Base-by-base conservation (phyloP, 2,329 filamentous ascomycete species). In the Fusarium chuoi region DNA sequence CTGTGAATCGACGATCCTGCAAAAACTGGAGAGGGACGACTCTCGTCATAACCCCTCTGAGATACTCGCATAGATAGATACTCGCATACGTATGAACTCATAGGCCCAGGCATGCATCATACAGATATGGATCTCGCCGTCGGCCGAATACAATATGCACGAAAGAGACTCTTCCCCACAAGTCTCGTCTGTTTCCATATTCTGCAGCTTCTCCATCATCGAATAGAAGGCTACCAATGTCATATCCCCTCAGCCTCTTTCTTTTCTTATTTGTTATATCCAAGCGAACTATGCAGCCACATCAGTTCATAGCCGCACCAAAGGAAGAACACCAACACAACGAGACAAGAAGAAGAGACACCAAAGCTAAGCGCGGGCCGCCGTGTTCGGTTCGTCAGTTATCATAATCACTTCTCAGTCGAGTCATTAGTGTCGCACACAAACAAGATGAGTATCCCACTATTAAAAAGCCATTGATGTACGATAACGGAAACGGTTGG, bases 101-200 rank as follows among this genome's bases (percentile, higher is more conserved):
- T 44, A 24, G 26, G 35, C 52, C 41, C 38, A 28, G 35, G 35
- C 26, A 63, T 41, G 28, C 39, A 35, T 36, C 38, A 28, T 30
- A 64, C 30, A 55, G 44, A 38, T 41, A 35, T 36, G 28, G 35
- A 52, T 56, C 44, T 69, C 66, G 57, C 51, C 59, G 65, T 64
- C 39, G 24, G 24, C 66, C 57, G 57, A 52, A 30, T 62, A 59
- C 35, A 39, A 62, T 24, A 65, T 65, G 62, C 46, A 41, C 46
- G 24, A 45, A 65, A 54, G 39, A 45, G n/a, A 35, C 28, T 11
- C 57, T 65, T 63, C 65, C 55, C 46, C 62, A 66, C 62, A 66
- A 45, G 33, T 30, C 28, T 59, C 41, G 33, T 48, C 35, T 35
- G 18, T 39, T 59, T n/a, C 24, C 24, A 22, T 38, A 15, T 49